Evolutionary conservation across 1,139 yeast species (phyloP).

Genomic region (Saccharomycopsis crataegensis): DNA sequence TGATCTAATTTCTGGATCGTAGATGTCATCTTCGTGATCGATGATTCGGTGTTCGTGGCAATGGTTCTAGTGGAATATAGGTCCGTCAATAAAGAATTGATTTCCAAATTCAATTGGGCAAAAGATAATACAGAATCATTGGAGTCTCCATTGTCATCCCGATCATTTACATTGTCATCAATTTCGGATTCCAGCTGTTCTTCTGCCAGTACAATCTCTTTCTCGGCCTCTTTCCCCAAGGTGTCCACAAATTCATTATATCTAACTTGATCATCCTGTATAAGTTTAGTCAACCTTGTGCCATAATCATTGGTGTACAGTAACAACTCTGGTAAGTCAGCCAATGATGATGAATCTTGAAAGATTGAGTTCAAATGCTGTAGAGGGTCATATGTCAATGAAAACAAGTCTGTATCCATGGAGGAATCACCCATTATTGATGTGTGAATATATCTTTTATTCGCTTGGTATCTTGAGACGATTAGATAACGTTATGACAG

Average conservation of each 20-base stretch:
- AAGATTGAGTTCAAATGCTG: conserved; percentile 34
- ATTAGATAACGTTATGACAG: too few species aligned
- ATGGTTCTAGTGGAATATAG: conserved; percentile 40
- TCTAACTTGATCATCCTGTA: conserved; percentile 30
- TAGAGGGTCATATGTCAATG: conserved; percentile 30
- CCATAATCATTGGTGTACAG: conserved; percentile 37
- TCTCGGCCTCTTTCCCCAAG: conserved; percentile 16
- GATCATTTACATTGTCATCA: not conserved
- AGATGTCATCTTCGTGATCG: conserved; percentile 64
- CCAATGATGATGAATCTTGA: conserved; percentile 36
- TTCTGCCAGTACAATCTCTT: conserved; percentile 16
- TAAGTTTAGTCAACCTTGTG: conserved; percentile 36
- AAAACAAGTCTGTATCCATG: conserved; percentile 20
- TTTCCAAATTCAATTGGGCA: conserved; percentile 31
- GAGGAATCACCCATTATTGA: too few species aligned
- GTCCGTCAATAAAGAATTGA: conserved; percentile 32
- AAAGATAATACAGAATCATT: conserved; percentile 17
- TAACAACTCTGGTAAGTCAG: conserved; percentile 36
- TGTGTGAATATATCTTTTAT: too few species aligned
- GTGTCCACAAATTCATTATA: conserved; percentile 27
- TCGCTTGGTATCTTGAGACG: too few species aligned
- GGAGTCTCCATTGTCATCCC: not conserved
- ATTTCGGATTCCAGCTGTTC: not conserved
- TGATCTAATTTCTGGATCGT: conserved; percentile 74
- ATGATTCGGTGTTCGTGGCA: conserved; percentile 50